Base-by-base conservation (phyloP, 1,139 yeast genomes). In the Zygosaccharomyces pseudobailii region DNA sequence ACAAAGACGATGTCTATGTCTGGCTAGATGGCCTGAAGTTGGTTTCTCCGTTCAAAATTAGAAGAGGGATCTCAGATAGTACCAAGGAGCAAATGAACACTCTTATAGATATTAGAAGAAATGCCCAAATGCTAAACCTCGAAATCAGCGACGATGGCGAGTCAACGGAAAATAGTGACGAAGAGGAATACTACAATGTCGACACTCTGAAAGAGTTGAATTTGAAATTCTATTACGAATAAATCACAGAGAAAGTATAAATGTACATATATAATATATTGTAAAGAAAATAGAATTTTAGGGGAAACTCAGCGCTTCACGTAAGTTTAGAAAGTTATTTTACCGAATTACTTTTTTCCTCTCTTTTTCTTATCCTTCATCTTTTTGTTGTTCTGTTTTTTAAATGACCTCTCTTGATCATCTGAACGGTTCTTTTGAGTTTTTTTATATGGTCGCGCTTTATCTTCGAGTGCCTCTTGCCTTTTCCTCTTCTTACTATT, bases 21-120 rank as follows among this genome's bases (percentile, higher is more conserved):
- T 87, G 95, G 94, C 71, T 84, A 40, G 95, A 87, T 66, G 96
- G 95, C 1, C 66, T 87, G 48, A 80, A 79, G 62, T 72, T 87
- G 75, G 71, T 85, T 55, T 68, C 72, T 28, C 54, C 59, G 8
- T 48, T 53, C 25, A 51, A 49, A 43, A 47, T 50, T 25, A 45
- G 49, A 8, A 36, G 49, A 35, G 67, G 69, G 34, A 68, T 82
- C 38, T 81, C 90, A 0, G 66, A 66, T 2, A 87, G 80, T 27
- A 80, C 94, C 3, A 74, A 74, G 46, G 70, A 67, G 41, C 90
- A 85, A 59, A 71, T 84, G 41, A 72, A 74, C 21, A 71, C 74
- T 39, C 71, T 87, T 55, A 73, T 78, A 32, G 81, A 79, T 35
- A 69, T 86, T 32, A 75, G 90, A 63, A 74, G 76, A 55, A 78